Conservation (phyloP, 495 filamentous ascomycete species). For the Rusavskia elegans region DNA sequence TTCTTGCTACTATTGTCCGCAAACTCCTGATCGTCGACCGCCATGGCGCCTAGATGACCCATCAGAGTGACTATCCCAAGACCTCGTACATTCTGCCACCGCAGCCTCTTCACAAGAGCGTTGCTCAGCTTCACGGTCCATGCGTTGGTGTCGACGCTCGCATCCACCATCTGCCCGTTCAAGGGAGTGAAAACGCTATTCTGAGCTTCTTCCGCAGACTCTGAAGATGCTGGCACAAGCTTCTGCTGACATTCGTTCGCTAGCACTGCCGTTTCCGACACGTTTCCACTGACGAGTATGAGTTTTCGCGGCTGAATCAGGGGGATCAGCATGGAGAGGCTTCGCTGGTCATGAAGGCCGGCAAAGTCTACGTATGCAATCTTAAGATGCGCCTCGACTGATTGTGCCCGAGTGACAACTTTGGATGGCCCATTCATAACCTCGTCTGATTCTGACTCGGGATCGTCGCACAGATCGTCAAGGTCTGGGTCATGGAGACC, state of each 20-base stretch:
- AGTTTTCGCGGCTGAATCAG: constrained; percentile 88
- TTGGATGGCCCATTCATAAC: constrained; percentile 54
- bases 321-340: constrained; percentile 84
- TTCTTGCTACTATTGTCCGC: constrained; percentile 32
- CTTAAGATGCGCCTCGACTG: constrained; percentile 48
- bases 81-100: constrained; percentile 86
- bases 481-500: constrained; percentile 18
- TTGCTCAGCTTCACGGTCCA: constrained; percentile 88
- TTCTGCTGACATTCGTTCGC: constrained; percentile 70
- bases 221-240: constrained; percentile 31
- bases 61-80: constrained; percentile 80
- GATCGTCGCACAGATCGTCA: constrained; percentile 29
- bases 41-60: constrained; percentile 34
- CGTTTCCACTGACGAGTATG: constrained; percentile 68
- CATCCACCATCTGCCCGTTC: constrained; percentile 57
- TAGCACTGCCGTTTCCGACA: constrained; percentile 58
- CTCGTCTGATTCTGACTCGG: constrained; percentile 31
- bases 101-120: constrained; percentile 61
- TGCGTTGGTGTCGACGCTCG: constrained; percentile 93
- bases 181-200: constrained; percentile 64
- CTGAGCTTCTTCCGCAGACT: constrained; percentile 21
- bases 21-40: constrained; percentile 25
- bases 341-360: constrained; percentile 84
- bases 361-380: constrained; percentile 83
- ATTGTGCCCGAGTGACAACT: constrained; percentile 41